phyloP scores from a whole-genome alignment of 139 green algal species.

The Chlorella sp. region DNA sequence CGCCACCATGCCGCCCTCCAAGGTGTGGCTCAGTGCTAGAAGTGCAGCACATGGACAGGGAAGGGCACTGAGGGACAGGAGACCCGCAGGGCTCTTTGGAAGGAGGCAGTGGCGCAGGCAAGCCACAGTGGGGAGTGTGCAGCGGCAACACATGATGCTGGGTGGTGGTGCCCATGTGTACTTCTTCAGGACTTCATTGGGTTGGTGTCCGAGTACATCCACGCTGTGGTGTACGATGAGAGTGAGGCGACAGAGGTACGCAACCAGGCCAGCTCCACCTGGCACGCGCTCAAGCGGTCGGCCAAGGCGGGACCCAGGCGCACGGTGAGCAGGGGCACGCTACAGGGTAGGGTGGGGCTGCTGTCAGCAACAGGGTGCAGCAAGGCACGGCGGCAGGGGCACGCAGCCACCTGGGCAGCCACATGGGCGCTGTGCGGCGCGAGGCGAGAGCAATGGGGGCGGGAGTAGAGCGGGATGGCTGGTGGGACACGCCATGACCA shows the following conservation, averaged over 20 bases:
- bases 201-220: slow-evolving; percentile 88
- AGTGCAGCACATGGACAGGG: no score
- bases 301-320: slow-evolving; percentile 80
- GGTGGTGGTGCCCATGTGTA: no score
- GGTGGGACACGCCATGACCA: not conserved
- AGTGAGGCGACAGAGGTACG: slow-evolving; percentile 29
- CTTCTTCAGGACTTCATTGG: slow-evolving; percentile 83
- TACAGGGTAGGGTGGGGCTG: no score
- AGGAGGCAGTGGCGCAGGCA: no score
- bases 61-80: no score
- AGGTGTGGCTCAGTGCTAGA: slow-evolving; percentile 42
- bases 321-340: slow-evolving; percentile 67
- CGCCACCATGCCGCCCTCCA: slow-evolving; percentile 77
- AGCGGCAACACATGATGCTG: no score
- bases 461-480: not conserved
- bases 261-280: slow-evolving; percentile 52
- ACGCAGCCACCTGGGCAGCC: not conserved
- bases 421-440: not conserved
- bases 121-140: no score
- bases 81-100: no score
- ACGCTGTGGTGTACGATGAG: slow-evolving; percentile 56
- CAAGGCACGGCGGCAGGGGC: not conserved
- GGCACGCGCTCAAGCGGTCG: slow-evolving; percentile 79
- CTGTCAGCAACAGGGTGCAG: no score
- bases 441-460: not conserved